phyloP scores from a whole-genome alignment of 2,329 filamentous ascomycete species.

The Pseudogymnoascus sp. region DNA sequence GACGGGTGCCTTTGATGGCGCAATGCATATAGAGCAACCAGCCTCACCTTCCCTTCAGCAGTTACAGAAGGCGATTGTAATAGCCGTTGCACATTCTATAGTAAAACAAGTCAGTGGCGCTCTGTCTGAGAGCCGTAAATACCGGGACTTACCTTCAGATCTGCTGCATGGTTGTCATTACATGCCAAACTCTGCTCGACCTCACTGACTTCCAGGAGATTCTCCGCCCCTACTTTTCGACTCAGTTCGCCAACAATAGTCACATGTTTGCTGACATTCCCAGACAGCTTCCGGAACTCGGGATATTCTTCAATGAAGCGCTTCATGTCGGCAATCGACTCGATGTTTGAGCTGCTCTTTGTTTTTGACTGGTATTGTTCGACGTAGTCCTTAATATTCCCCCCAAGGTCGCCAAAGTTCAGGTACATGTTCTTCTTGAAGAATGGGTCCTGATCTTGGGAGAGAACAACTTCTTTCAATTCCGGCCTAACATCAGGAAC shows the following conservation, averaged over 20 bases:
- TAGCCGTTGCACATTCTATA: slow-evolving; percentile 71
- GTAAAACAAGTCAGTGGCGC: not conserved
- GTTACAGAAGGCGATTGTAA: slow-evolving; percentile 75
- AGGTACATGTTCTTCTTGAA: slow-evolving; percentile 99
- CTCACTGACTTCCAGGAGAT: slow-evolving; percentile 90
- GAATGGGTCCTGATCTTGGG: slow-evolving; percentile 95
- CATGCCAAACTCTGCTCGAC: slow-evolving; percentile 94
- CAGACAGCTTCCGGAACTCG: slow-evolving; percentile 92
- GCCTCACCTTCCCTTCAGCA: slow-evolving; percentile 73
- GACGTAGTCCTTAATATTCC: slow-evolving; percentile 97
- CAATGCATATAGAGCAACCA: slow-evolving; percentile 91
- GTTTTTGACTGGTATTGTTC: slow-evolving; percentile 97
- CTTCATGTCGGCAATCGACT: slow-evolving; percentile 98
- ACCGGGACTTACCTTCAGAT: slow-evolving; percentile 68
- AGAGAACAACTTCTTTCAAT: slow-evolving; percentile 87
- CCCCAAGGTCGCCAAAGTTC: slow-evolving; percentile 91
- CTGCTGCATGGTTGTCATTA: slow-evolving; percentile 86
- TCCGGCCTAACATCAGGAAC: slow-evolving; percentile 81
- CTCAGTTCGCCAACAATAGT: slow-evolving; percentile 92
- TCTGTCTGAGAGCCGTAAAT: not conserved
- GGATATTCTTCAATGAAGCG: slow-evolving; percentile 98
- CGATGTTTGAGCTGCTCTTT: slow-evolving; percentile 92
- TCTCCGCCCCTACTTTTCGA: slow-evolving; percentile 76
- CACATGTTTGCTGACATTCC: slow-evolving; percentile 98
- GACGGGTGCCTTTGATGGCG: slow-evolving; percentile 83